Evolutionary conservation across 2,329 filamentous ascomycete species (phyloP).

Genomic region (Sclerotinia trifoliorum): DNA sequence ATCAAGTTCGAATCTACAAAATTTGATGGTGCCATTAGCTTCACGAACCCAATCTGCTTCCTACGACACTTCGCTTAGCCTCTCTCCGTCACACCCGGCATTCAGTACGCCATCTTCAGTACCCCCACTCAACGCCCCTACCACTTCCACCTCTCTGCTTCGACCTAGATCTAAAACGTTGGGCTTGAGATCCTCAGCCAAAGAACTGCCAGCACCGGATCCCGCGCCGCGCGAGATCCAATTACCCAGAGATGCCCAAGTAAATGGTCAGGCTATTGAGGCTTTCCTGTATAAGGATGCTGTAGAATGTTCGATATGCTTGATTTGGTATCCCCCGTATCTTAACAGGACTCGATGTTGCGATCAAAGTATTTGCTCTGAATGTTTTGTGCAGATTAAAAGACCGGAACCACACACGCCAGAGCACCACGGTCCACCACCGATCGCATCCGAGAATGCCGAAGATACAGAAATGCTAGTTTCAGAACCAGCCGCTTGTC

Average conservation of each 20-base stretch:
- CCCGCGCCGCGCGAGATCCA: slow-evolving; percentile 74
- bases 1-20: slow-evolving; percentile 63
- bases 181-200: slow-evolving; percentile 72
- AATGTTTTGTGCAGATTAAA: slow-evolving; percentile 99
- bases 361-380: slow-evolving; percentile 93
- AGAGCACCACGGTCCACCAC: slow-evolving; percentile 48
- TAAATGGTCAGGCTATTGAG: slow-evolving; percentile 92
- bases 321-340: slow-evolving; percentile 91
- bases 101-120: slow-evolving; percentile 60
- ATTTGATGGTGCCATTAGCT: slow-evolving; percentile 75
- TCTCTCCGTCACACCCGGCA: slow-evolving; percentile 60
- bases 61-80: slow-evolving; percentile 64
- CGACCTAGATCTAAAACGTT: slow-evolving; percentile 86
- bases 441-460: slow-evolving; percentile 28
- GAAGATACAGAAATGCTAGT: slow-evolving; percentile 65
- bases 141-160: slow-evolving; percentile 58
- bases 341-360: slow-evolving; percentile 94
- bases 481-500: slow-evolving; percentile 87
- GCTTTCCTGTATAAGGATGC: slow-evolving; percentile 92
- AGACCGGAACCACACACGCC: slow-evolving; percentile 86
- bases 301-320: slow-evolving; percentile 91
- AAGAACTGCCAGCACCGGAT: slow-evolving; percentile 70
- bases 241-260: slow-evolving; percentile 77
- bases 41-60: slow-evolving; percentile 74
- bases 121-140: slow-evolving; percentile 48